Percentiles rank a stretch among this genome's conserved stretches.
Conservation (phyloP, 495 filamentous ascomycete genomes). For the Lophium mytilinum region DNA sequence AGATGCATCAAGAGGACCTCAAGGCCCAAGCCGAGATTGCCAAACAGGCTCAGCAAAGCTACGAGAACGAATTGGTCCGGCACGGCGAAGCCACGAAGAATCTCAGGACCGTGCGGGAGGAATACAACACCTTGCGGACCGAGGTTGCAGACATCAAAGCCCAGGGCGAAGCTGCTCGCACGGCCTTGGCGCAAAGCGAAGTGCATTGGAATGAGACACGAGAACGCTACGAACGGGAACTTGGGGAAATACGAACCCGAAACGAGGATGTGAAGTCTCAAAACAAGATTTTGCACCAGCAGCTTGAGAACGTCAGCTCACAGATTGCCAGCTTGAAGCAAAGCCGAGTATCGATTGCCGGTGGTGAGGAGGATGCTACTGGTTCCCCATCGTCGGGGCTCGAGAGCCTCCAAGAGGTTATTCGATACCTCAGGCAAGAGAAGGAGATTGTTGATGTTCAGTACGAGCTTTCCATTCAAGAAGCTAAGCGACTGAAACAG, state of each 20-base stretch:
- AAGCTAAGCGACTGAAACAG: slow-evolving; percentile 77
- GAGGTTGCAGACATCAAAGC: slow-evolving; percentile 61
- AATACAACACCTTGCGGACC: slow-evolving; percentile 73
- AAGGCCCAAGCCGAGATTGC: slow-evolving; percentile 91
- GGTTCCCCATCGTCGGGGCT: slow-evolving; percentile 40
- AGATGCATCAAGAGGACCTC: slow-evolving; percentile 80
- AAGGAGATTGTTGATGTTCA: slow-evolving; percentile 97
- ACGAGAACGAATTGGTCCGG: slow-evolving; percentile 86
- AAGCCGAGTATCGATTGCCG: slow-evolving; percentile 45
- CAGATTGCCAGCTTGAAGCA: slow-evolving; percentile 73
- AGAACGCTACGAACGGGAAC: slow-evolving; percentile 72
- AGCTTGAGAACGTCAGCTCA: slow-evolving; percentile 70
- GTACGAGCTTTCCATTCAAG: slow-evolving; percentile 77
- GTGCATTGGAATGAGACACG: slow-evolving; percentile 78
- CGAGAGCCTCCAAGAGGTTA: slow-evolving; percentile 77
- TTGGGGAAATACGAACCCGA: slow-evolving; percentile 65
- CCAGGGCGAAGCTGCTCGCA: slow-evolving; percentile 73
- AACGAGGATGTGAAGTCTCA: slow-evolving; percentile 75
- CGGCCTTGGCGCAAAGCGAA: slow-evolving; percentile 69
- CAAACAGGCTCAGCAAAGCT: slow-evolving; percentile 84
- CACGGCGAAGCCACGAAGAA: slow-evolving; percentile 86
- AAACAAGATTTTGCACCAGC: slow-evolving; percentile 79
- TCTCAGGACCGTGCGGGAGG: slow-evolving; percentile 65
- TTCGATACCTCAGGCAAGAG: slow-evolving; percentile 84
- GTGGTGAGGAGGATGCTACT: slow-evolving; percentile 41